phyloP scores from a whole-genome alignment of 1,139 yeast genomes.

The Pneumocystis murina region DNA sequence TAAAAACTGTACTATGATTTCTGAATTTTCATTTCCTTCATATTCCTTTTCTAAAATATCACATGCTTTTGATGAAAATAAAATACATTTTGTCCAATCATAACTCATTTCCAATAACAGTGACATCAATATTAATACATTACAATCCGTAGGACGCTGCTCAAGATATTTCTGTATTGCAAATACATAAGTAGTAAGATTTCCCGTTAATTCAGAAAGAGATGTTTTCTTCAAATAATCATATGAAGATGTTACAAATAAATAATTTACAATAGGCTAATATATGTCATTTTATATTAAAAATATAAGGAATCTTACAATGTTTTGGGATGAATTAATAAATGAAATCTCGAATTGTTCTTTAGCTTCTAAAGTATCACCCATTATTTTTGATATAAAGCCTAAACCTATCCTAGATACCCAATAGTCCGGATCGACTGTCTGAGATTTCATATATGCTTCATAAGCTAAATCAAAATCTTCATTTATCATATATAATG shows the following conservation, averaged over 20 bases:
- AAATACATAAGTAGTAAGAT: constrained; percentile 30
- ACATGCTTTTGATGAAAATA: constrained; percentile 35
- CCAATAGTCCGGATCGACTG: constrained; percentile 63
- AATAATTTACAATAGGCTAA: neutral
- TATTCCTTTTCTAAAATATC: constrained; percentile 40
- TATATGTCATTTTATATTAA: neutral
- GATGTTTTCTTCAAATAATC: neutral
- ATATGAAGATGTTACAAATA: neutral
- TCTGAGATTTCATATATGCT: constrained; percentile 60
- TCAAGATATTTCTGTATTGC: constrained; percentile 63
- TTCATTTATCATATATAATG: constrained; percentile 51
- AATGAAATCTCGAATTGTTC: constrained; percentile 56
- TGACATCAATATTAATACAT: constrained; percentile 31
- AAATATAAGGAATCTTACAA: neutral
- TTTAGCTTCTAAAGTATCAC: constrained; percentile 38
- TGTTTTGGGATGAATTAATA: neutral
- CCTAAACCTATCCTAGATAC: constrained; percentile 88
- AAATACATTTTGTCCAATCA: constrained; percentile 40
- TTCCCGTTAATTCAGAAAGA: neutral
- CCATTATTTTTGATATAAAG: constrained; percentile 44
- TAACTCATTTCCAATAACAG: constrained; percentile 50
- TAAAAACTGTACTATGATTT: constrained; percentile 37
- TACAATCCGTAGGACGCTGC: constrained; percentile 52
- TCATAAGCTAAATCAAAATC: constrained; percentile 62
- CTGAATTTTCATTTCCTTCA: constrained; percentile 40